These are phyloP conservation scores for Claviceps maximensis DNA, from an alignment of 2,329 filamentous ascomycete species.

Conservation along the genomic window DNA sequence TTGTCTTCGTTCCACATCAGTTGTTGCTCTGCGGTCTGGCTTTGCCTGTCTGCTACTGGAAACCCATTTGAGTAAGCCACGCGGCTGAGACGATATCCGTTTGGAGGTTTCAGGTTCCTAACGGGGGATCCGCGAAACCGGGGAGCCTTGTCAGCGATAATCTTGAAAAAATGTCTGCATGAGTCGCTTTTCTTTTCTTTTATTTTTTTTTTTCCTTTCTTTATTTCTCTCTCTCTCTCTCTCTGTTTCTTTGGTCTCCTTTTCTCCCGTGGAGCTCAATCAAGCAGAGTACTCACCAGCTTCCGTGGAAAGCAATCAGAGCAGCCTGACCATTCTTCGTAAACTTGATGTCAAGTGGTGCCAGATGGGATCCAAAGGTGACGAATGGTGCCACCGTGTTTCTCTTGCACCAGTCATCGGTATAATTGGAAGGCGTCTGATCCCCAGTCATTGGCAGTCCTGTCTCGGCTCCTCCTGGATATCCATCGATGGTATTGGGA, in stretches of 20 bases:
- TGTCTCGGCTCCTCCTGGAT: constrained; percentile 17
- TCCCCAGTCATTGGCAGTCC: constrained; percentile 14
- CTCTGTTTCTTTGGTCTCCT: too few species aligned
- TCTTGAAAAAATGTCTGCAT: too few species aligned
- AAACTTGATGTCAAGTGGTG: constrained; percentile 53
- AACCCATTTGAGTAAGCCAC: constrained; percentile 23
- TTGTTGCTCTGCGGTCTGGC: constrained; percentile 28
- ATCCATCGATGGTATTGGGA: constrained; percentile 14
- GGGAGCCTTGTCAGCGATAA: background rate
- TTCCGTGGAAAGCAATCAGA: constrained; percentile 51
- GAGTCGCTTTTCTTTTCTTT: too few species aligned
- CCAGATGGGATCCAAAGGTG: constrained; percentile 37
- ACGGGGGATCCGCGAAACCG: too few species aligned
- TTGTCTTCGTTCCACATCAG: constrained; percentile 37
- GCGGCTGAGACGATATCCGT: constrained; percentile 26
- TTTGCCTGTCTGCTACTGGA: constrained; percentile 19
- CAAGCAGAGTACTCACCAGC: constrained; percentile 26
- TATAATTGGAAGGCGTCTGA: constrained; percentile 9
- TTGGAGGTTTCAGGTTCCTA: constrained; percentile 20
- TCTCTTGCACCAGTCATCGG: constrained; percentile 12
- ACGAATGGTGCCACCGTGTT: constrained; percentile 11
- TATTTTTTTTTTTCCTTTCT: background rate
- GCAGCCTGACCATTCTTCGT: constrained; percentile 38
- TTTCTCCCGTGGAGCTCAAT: too few species aligned
- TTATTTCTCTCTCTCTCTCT: too few species aligned